phyloP scores from a whole-genome alignment of 2,329 filamentous ascomycete species.

The Magnaporthiopsis poae region DNA sequence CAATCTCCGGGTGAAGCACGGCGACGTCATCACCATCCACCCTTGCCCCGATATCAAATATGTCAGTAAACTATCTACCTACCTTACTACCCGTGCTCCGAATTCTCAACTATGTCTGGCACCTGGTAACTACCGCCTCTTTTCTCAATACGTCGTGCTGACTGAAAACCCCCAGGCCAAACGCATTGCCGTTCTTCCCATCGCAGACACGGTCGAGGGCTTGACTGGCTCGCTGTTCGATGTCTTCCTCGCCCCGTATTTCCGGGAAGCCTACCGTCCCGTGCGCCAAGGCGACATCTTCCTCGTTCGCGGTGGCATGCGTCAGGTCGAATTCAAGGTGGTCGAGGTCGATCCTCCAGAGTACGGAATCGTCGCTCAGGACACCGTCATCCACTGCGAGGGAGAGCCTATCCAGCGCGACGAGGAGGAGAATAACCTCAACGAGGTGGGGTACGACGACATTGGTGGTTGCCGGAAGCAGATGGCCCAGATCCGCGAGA shows the following conservation, averaged over 20 bases:
- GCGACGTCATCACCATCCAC: constrained; percentile 94
- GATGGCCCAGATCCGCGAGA: constrained; percentile 98
- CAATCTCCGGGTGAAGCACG: constrained; percentile 96
- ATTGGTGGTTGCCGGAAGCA: constrained; percentile 99
- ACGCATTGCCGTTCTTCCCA: constrained; percentile 94
- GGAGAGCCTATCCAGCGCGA: constrained; percentile 92
- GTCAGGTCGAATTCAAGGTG: constrained; percentile 98
- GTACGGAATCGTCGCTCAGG: constrained; percentile 96
- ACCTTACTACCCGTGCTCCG: neutral
- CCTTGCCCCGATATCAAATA: constrained; percentile 99
- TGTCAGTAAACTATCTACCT: constrained; percentile 44
- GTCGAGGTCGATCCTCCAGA: constrained; percentile 97
- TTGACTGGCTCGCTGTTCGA: constrained; percentile 96
- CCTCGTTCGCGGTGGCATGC: constrained; percentile 94
- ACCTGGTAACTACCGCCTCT: constrained; percentile 3
- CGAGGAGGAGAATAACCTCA: constrained; percentile 97
- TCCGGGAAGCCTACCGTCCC: constrained; percentile 96
- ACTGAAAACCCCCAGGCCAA: constrained; percentile 58
- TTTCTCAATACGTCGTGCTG: neutral
- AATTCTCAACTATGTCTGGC: neutral
- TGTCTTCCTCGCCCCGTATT: constrained; percentile 97
- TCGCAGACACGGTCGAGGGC: constrained; percentile 95
- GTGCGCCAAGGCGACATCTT: constrained; percentile 96
- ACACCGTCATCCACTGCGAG: constrained; percentile 94
- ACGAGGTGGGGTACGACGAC: constrained; percentile 97